Conservation (phyloP, 495 filamentous ascomycete genomes). For the Hypoxylon fuscum region DNA sequence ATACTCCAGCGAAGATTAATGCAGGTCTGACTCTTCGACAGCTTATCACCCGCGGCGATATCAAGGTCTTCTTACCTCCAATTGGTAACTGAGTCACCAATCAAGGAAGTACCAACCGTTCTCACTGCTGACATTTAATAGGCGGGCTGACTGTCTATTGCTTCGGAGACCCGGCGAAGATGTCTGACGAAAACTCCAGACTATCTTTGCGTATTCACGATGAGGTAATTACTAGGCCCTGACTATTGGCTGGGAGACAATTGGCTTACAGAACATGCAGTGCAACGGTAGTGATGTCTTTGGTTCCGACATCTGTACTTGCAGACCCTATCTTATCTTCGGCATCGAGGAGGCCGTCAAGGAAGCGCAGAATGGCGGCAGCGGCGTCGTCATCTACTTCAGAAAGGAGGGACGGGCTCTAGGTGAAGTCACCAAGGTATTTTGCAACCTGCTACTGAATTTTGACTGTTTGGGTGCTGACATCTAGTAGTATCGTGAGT, state of each 20-base stretch:
- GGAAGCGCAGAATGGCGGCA: constrained; percentile 93
- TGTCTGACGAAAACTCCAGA: constrained; percentile 85
- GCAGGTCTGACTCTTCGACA: constrained; percentile 42
- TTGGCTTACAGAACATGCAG: constrained; percentile 49
- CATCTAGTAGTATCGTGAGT: constrained; percentile 57
- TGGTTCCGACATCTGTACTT: constrained; percentile 98
- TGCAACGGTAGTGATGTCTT: constrained; percentile 99
- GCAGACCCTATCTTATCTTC: constrained; percentile 95
- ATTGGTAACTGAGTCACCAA: constrained; percentile 63
- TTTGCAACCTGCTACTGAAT: constrained; percentile 19
- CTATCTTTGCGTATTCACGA: constrained; percentile 94
- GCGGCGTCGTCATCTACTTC: constrained; percentile 98
- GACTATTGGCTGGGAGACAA: constrained; percentile 18
- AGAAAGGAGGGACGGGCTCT: constrained; percentile 95
- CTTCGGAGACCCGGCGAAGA: constrained; percentile 93
- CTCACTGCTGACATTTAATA: constrained; percentile 48
- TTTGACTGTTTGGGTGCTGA: constrained; percentile 25
- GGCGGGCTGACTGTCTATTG: constrained; percentile 96
- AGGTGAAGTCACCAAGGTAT: constrained; percentile 95
- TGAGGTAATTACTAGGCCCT: constrained; percentile 61
- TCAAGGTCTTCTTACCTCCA: constrained; percentile 95
- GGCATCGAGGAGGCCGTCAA: constrained; percentile 97
- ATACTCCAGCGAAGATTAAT: constrained; percentile 25
- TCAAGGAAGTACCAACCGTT: constrained; percentile 21
- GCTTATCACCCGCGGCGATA: constrained; percentile 89